These are phyloP conservation scores for Apiospora arundinis DNA, from an alignment of 2,329 filamentous ascomycete species.

Conservation along the genomic window DNA sequence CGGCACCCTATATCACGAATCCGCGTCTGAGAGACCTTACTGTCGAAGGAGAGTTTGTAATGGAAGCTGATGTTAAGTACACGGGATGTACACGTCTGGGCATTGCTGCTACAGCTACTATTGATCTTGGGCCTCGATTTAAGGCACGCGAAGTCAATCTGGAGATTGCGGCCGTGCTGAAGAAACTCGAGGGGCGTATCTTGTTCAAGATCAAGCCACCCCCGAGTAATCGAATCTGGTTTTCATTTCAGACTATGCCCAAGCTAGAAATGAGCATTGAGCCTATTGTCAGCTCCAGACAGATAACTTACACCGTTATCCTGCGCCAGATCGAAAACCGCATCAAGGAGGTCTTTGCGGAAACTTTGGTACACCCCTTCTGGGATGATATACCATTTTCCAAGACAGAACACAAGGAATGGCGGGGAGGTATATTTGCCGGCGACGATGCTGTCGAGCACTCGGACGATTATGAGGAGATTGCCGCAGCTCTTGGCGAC, in stretches of 20 bases:
- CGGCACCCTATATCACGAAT: conserved; percentile 88
- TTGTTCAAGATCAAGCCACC: conserved; percentile 91
- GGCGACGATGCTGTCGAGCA: conserved; percentile 56
- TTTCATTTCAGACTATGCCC: conserved; percentile 92
- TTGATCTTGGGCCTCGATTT: conserved; percentile 87
- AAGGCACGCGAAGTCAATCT: conserved; percentile 90
- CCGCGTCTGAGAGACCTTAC: conserved; percentile 87
- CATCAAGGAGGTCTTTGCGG: conserved; percentile 91
- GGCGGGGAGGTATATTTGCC: conserved; percentile 84
- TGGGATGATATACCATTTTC: conserved; percentile 97
- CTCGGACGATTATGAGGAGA: conserved; percentile 44
- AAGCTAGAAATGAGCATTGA: conserved; percentile 95
- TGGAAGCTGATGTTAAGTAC: conserved; percentile 89
- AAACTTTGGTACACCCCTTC: conserved; percentile 89
- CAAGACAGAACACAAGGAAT: conserved; percentile 76
- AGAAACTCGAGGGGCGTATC: conserved; percentile 83
- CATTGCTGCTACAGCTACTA: conserved; percentile 88
- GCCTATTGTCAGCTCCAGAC: conserved; percentile 91
- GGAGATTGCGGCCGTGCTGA: conserved; percentile 83
- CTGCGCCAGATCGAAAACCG: conserved; percentile 92
- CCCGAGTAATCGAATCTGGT: conserved; percentile 95
- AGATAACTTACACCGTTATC: conserved; percentile 94
- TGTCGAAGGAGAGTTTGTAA: conserved; percentile 86
- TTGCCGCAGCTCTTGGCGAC: conserved; percentile 52
- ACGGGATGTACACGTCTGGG: conserved; percentile 88